phyloP scores from a whole-genome alignment of 441 rosid species.

The Kokia cookei region DNA sequence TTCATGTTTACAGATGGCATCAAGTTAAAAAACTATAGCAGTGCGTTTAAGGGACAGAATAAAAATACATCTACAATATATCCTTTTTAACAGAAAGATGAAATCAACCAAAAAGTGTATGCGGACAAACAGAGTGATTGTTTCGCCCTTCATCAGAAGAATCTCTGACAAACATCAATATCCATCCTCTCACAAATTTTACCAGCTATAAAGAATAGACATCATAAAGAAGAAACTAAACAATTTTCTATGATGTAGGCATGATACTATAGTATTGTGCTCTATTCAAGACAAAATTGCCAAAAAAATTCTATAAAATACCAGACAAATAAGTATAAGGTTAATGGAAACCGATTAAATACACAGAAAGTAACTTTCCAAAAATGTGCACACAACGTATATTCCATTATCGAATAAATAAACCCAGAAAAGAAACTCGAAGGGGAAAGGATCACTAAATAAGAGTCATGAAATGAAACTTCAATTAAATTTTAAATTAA shows the following conservation, averaged over 20 bases:
- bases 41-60: neutral
- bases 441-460: neutral
- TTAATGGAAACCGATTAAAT: neutral
- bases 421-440: neutral
- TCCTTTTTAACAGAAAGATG: neutral
- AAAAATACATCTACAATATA: neutral
- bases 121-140: neutral
- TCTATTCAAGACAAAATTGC: neutral
- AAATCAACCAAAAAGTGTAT: neutral
- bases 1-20: neutral
- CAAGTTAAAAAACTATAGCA: neutral
- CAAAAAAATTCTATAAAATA: neutral
- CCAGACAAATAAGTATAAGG: neutral
- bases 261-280: neutral
- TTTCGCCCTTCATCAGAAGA: neutral
- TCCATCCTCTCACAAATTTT: neutral
- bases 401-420: neutral
- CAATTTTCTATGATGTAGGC: neutral
- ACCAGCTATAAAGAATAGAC: neutral
- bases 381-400: neutral
- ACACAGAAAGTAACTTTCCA: neutral
- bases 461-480: neutral
- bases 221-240: neutral
- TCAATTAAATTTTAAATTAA: neutral
- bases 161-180: neutral